A percentile compares a stretch with the other conserved stretches of the same genome.
phyloP scores from a whole-genome alignment of 805 yeast genomes.

The Myxozyma mucilagina region DNA sequence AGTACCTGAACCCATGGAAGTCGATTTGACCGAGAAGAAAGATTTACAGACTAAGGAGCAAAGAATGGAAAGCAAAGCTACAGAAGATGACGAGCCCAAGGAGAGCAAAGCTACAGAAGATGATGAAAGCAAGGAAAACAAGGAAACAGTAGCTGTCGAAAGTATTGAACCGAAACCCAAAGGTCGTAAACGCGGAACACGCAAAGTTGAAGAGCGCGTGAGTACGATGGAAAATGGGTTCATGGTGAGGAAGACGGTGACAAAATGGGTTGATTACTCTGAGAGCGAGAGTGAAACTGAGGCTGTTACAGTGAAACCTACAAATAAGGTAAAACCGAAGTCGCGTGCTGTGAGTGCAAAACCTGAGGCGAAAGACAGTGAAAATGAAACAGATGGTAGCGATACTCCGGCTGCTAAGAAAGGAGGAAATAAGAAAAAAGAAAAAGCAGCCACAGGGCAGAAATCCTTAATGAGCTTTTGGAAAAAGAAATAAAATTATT shows the following conservation, averaged over 20 bases:
- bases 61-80: background rate
- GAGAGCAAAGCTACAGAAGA: background rate
- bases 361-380: background rate
- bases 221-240: conserved; percentile 19
- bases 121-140: background rate
- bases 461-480: conserved; percentile 22
- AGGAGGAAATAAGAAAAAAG: conserved; percentile 1
- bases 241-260: conserved; percentile 2
- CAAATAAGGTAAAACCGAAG: background rate
- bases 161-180: background rate
- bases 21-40: background rate
- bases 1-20: background rate
- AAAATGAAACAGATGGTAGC: background rate
- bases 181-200: conserved; percentile 12
- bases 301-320: background rate
- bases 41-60: no score
- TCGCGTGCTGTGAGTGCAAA: background rate
- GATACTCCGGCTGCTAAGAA: background rate
- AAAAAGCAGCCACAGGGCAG: conserved; percentile 8
- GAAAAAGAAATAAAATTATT: conserved; percentile 2
- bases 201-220: conserved; percentile 15
- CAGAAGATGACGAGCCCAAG: background rate
- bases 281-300: conserved; percentile 18
- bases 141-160: background rate
- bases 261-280: conserved; percentile 19